phyloP scores from a whole-genome alignment of 2,329 filamentous ascomycete species.

The Capronia coronata region DNA sequence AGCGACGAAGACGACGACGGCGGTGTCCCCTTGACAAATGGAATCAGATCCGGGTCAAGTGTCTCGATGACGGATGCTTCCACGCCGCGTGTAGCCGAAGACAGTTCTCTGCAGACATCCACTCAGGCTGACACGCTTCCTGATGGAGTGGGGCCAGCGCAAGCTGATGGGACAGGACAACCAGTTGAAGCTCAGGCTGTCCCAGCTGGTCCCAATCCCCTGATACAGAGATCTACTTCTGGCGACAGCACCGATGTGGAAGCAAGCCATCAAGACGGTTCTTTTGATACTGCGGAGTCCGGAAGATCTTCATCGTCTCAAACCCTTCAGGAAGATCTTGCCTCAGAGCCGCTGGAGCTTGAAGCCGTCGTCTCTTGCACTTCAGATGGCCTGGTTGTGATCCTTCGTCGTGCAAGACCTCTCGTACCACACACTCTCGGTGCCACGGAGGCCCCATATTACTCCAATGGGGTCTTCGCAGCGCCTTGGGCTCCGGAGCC shows the following conservation, averaged over 20 bases:
- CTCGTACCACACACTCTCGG: constrained; percentile 56
- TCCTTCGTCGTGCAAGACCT: constrained; percentile 67
- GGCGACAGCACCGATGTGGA: constrained; percentile 40
- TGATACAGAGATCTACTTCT: constrained; percentile 30
- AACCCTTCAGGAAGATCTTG: constrained; percentile 11
- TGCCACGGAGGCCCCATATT: constrained; percentile 37
- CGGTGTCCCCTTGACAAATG: constrained; percentile 40
- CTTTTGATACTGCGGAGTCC: constrained; percentile 39
- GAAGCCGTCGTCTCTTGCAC: constrained; percentile 90
- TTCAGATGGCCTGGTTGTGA: constrained; percentile 78
- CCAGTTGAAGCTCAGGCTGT: neutral
- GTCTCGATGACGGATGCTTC: constrained; percentile 30
- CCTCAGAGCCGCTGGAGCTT: constrained; percentile 54
- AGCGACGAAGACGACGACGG: constrained; percentile 44
- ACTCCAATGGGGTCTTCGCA: constrained; percentile 63
- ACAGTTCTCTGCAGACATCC: neutral
- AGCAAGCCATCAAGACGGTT: constrained; percentile 36
- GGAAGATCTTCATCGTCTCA: constrained; percentile 24
- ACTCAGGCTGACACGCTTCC: neutral
- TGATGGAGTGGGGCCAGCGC: neutral
- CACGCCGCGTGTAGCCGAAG: constrained; percentile 12
- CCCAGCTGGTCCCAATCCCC: neutral
- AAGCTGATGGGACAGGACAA: neutral
- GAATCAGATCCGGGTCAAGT: constrained; percentile 33
- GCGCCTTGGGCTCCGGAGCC: constrained; percentile 72